Conservation (phyloP, 2,329 filamentous ascomycete species). For the Penicillium sp. region DNA sequence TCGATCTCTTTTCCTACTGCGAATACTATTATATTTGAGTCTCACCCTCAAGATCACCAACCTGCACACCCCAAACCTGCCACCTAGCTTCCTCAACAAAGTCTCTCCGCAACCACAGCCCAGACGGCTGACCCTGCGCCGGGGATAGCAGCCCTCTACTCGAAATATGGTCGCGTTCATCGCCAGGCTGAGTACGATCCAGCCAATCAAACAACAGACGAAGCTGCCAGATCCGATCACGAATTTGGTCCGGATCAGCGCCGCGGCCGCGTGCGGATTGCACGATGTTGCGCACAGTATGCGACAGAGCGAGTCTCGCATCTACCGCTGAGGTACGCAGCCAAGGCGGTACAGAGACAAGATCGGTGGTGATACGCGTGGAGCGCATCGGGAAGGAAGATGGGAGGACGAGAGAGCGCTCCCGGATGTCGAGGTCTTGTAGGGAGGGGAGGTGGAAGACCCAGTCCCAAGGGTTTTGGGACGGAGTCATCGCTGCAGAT, state of each 20-base stretch:
- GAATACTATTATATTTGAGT: not conserved
- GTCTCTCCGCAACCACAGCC: conserved; percentile 41
- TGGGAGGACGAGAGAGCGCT: conserved; percentile 63
- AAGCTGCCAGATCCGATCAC: conserved; percentile 62
- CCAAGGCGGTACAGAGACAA: conserved; percentile 50
- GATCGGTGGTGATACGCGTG: conserved; percentile 35
- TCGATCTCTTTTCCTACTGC: not conserved
- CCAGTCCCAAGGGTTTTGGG: conserved; percentile 65
- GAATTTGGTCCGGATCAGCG: conserved; percentile 47
- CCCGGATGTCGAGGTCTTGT: conserved; percentile 60
- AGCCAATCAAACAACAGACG: conserved; percentile 66
- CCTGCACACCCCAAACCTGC: conserved; percentile 45
- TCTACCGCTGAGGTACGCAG: conserved; percentile 66
- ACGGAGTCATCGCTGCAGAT: conserved; percentile 31
- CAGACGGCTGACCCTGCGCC: conserved; percentile 19
- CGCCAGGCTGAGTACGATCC: conserved; percentile 42
- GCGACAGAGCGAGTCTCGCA: conserved; percentile 66
- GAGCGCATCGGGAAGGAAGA: conserved; percentile 37
- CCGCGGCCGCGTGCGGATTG: conserved; percentile 32
- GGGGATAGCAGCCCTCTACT: not conserved
- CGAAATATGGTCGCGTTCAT: conserved; percentile 4
- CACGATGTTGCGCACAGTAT: conserved; percentile 40
- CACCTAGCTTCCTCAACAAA: conserved; percentile 44
- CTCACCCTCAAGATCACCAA: conserved; percentile 21
- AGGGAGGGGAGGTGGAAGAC: conserved; percentile 65